Base-by-base conservation (phyloP, 179 eudicot genomes). In the Heliamphora pulchella region DNA sequence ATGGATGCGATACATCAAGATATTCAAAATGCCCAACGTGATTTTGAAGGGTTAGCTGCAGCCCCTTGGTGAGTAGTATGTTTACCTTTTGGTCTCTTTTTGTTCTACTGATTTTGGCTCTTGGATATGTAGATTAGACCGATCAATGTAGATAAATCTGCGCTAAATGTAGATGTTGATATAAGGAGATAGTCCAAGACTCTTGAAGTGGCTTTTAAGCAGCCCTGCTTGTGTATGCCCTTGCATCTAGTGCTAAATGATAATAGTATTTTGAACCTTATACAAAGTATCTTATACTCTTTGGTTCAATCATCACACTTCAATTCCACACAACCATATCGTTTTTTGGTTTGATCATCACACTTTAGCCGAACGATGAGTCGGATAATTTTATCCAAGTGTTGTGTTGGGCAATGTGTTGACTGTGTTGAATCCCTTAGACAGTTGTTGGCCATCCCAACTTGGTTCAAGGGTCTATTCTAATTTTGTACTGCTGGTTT, bases 1-100 rank as follows among this genome's bases (percentile, higher is more conserved):
- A 47, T 84, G 48, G 87, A 73, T 57, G 74, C n/a, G 53, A 75
- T 59, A 39, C 11, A 7, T 43, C 15, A 8, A 75, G 67, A 44
- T 57, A 4, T 75, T 75, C 66, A 17, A 54, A 59, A 44, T 15
- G 53, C 67, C 22, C 67, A 17, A 3, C 53, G 0, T 59, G 78
- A 75, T 59, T 75, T 75, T 76, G 59, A 20, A 71, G 22, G 43
- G 58, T 15, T 71, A 50, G 75, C 58, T 71, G 75, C 43, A 71
- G 75, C 44, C 75, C 75, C 75, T 10, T 46, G 41, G 75, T 71
- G 50, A 71, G 75, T 71, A 15, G 58, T 7, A 8, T 18, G 75
- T 71, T 71, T 10, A 8, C 17, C 8, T 71, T 51, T 71, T 71
- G 75, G 41, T 71, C 75, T 71, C 75, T 18, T 48, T 44, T n/a